Conservation (phyloP, 2,329 filamentous ascomycete species). For the Pseudopithomyces maydicus region DNA sequence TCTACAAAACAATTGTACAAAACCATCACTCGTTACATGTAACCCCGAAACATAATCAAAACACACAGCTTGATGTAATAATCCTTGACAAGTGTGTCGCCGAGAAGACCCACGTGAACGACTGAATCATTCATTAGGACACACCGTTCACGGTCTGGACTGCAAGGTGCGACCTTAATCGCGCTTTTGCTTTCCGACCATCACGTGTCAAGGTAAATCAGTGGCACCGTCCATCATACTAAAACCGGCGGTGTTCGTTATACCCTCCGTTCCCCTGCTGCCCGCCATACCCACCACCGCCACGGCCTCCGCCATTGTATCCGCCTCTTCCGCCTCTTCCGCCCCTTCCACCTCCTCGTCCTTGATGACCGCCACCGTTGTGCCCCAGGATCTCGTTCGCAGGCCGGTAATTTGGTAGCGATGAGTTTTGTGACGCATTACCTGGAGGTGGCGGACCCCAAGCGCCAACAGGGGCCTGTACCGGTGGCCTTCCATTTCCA, state of each 20-base stretch:
- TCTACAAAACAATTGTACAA: too few relatives aligned
- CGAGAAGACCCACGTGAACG: too few relatives aligned
- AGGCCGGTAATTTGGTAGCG: not conserved
- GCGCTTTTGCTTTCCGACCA: too few relatives aligned
- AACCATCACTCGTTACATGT: too few relatives aligned
- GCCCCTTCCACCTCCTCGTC: not conserved
- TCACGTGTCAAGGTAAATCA: not conserved
- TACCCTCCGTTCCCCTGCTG: not conserved
- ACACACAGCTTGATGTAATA: too few relatives aligned
- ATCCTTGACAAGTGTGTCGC: too few relatives aligned
- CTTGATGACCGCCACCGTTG: not conserved
- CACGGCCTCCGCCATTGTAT: not conserved
- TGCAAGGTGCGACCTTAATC: too few relatives aligned
- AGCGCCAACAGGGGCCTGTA: constrained; percentile 26
- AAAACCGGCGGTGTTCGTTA: constrained; percentile 1
- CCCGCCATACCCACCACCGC: not conserved
- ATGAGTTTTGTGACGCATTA: not conserved
- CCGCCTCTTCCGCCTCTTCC: not conserved
- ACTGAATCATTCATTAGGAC: too few relatives aligned
- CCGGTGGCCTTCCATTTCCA: constrained; percentile 16
- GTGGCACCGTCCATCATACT: not conserved
- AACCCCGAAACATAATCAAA: too few relatives aligned
- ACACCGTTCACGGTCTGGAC: too few relatives aligned
- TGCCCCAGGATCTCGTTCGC: not conserved
- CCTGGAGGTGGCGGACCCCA: constrained; percentile 23